Evolutionary conservation across 106 monocot species (phyloP).

Genomic region (Agapanthus africanus): DNA sequence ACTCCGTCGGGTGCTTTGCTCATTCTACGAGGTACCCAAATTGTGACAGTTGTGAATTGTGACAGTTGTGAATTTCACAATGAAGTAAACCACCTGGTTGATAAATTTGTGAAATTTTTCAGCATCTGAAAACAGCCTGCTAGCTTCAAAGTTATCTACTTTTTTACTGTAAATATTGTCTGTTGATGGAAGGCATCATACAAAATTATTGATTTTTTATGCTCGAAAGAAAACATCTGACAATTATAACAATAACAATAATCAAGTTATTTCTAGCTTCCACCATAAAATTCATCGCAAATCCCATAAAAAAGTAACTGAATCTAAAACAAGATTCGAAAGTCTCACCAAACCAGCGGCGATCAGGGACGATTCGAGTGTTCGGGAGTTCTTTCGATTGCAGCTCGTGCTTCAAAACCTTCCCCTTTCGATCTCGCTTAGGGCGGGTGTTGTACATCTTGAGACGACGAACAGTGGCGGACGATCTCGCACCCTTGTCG

Average conservation of each 20-base stretch:
- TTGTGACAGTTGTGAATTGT: too few species aligned
- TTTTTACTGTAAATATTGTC: too few species aligned
- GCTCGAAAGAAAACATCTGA: too few species aligned
- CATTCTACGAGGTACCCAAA: too few species aligned
- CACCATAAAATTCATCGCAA: background rate
- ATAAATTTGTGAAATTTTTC: background rate
- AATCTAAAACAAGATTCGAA: too few species aligned
- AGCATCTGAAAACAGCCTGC: background rate
- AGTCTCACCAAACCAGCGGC: constrained; percentile 93
- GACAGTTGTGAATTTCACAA: too few species aligned
- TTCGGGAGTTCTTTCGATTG: constrained; percentile 88
- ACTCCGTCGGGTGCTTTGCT: background rate
- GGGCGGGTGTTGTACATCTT: constrained; percentile 86
- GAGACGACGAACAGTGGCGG: constrained; percentile 80
- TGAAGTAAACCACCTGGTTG: too few species aligned
- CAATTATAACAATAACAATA: too few species aligned
- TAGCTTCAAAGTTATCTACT: too few species aligned
- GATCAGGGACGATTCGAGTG: constrained; percentile 87
- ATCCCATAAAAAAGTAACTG: background rate
- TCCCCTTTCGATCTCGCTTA: constrained; percentile 66
- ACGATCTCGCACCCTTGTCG: constrained; percentile 42
- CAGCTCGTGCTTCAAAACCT: constrained; percentile 67
- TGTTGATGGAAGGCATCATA: too few species aligned
- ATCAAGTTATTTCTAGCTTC: too few species aligned
- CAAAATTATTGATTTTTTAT: too few species aligned